Base-by-base conservation (phyloP, 768 basidiomycete genomes). In the Cystobasidium ongulense region DNA sequence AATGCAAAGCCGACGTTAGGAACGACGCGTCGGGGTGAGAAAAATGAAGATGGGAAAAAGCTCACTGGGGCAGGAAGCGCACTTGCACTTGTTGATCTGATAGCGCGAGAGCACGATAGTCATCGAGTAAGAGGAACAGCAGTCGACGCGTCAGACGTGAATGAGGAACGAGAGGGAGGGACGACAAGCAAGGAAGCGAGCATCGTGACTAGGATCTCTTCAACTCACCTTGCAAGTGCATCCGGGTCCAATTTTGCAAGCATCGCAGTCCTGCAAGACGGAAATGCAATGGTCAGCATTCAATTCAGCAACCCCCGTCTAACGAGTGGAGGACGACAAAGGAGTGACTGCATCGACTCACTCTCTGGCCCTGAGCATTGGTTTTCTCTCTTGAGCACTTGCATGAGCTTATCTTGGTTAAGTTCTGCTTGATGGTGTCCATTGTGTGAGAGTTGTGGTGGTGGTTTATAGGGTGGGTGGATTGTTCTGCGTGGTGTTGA, bases 361-460 rank as follows among this genome's bases (percentile, higher is more conserved):
- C 57, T 21, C 57, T 59, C 57, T 59, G 57, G 21, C 57, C 57
- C 33, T 59, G 57, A 59, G 57, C 25, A 35, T 59, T 59, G 57
- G 57, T 59, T 27, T 23, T 17, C 57, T 59, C 11, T 23, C 29
- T 59, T 59, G 57, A 27, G 57, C 57, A 59, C 57, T 59, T 59
- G 57, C 57, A 59, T 27, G 57, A 59, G 29, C 11, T 59, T 15
- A 59, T n/a, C n/a, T n/a, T n/a, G n/a, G n/a, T n/a, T n/a, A n/a
- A 27, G 23, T 59, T 59, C 29, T 59, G 25, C 57, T 59, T 59
- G 11, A 59, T 59, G 13, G 29, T 27, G 15, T 59, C 57, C 57
- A 59, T 59, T 59, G 33, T 59, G n/a, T n/a, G n/a, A n/a, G n/a
- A n/a, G n/a, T n/a, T n/a, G 15, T 10, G 11, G 25, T 27, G 13